Evolutionary conservation across 495 filamentous ascomycete species (phyloP).

Genomic region (Jackrogersella multiformis): DNA sequence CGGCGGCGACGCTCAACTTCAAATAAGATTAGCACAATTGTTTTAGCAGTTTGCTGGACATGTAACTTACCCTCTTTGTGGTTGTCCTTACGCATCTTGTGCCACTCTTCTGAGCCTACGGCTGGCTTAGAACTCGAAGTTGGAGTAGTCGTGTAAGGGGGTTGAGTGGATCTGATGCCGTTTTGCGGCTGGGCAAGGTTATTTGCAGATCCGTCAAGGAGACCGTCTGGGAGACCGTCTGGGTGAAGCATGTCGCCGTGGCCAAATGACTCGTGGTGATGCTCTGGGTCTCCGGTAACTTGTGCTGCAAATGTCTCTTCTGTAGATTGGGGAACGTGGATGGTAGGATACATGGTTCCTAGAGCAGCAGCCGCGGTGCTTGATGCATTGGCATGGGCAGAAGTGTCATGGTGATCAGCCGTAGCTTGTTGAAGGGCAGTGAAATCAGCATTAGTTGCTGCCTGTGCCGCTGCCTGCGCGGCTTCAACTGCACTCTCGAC

Average conservation of each 20-base stretch:
- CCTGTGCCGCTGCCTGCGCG: slow-evolving; percentile 57
- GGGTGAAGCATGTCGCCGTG: slow-evolving; percentile 50
- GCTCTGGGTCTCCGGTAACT: slow-evolving; percentile 46
- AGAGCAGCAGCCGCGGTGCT: slow-evolving; percentile 76
- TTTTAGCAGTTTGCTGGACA: neutral
- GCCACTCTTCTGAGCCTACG: slow-evolving; percentile 97
- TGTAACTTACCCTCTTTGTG: slow-evolving; percentile 90
- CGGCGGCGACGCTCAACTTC: slow-evolving; percentile 95
- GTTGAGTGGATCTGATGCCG: slow-evolving; percentile 43
- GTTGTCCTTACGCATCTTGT: slow-evolving; percentile 95
- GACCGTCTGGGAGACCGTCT: slow-evolving; percentile 53
- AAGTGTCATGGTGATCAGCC: slow-evolving; percentile 55
- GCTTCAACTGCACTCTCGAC: slow-evolving; percentile 57
- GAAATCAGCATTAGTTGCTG: slow-evolving; percentile 56
- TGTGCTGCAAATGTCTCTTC: slow-evolving; percentile 71
- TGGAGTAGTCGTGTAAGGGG: slow-evolving; percentile 37
- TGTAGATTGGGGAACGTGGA: slow-evolving; percentile 76
- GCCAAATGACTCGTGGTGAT: slow-evolving; percentile 44
- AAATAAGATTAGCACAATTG: slow-evolving; percentile 13
- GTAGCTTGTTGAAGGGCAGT: slow-evolving; percentile 58
- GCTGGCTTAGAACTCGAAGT: slow-evolving; percentile 72
- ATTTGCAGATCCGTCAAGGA: slow-evolving; percentile 48
- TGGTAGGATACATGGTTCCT: slow-evolving; percentile 68
- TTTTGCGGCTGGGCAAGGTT: slow-evolving; percentile 39
- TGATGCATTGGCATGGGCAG: slow-evolving; percentile 61